Percentiles rank a stretch among this genome's conserved stretches.
phyloP scores from a whole-genome alignment of 2,329 filamentous ascomycete species.

The Penicillium sp. region DNA sequence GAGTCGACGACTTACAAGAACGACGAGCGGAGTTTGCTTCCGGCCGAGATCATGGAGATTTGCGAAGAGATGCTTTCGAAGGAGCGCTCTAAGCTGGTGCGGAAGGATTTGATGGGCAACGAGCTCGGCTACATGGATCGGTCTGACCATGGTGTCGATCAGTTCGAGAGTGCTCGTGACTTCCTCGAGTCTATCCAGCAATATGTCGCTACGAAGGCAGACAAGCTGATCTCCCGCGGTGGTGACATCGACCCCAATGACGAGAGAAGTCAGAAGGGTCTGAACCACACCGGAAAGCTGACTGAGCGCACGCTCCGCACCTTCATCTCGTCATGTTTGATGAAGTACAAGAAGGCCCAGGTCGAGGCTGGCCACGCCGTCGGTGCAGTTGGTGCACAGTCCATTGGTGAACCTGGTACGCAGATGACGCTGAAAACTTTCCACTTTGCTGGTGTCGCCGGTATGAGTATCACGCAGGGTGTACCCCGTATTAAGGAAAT shows the following conservation, averaged over 20 bases:
- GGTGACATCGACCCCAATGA: slow-evolving; percentile 26
- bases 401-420: slow-evolving; percentile 93
- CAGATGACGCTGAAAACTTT: slow-evolving; percentile 99
- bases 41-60: slow-evolving; percentile 61
- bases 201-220: slow-evolving; percentile 58
- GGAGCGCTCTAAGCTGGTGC: slow-evolving; percentile 58
- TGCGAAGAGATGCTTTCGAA: slow-evolving; percentile 59
- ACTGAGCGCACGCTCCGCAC: slow-evolving; percentile 62
- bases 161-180: slow-evolving; percentile 70
- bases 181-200: slow-evolving; percentile 71
- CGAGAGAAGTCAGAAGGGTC: slow-evolving; percentile 26
- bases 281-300: slow-evolving; percentile 73
- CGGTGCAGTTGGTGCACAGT: slow-evolving; percentile 90
- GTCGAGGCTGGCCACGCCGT: slow-evolving; percentile 93
- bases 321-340: slow-evolving; percentile 74
- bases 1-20: slow-evolving; percentile 72
- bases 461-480: slow-evolving; percentile 99
- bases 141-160: slow-evolving; percentile 60
- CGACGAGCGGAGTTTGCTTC: slow-evolving; percentile 61
- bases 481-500: slow-evolving; percentile 99
- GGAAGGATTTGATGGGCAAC: slow-evolving; percentile 53
- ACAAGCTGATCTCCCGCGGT: slow-evolving; percentile 45
- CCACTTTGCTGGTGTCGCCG: slow-evolving; percentile 98
- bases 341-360: slow-evolving; percentile 82
- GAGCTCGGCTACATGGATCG: slow-evolving; percentile 61